Conservation (phyloP, 2,329 filamentous ascomycete species). For the Fusarium lateritium region DNA sequence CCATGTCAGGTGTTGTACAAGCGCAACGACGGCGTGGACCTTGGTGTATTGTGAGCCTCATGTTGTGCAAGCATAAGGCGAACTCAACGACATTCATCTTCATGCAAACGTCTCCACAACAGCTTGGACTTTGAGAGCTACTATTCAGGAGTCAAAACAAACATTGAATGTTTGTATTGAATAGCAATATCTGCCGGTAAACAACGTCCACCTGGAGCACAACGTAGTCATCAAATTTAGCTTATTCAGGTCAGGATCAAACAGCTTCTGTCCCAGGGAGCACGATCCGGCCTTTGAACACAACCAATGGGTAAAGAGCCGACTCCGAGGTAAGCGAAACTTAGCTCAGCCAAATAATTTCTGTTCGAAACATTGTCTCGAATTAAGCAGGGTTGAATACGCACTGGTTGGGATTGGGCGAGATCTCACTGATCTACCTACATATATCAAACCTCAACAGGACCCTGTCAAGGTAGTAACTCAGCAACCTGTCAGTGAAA, state of each 20-base stretch:
- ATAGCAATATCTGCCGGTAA: neutral
- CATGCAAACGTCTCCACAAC: constrained; percentile 3
- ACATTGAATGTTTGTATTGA: constrained; percentile 15
- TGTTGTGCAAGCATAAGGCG: constrained; percentile 11
- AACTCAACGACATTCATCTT: constrained; percentile 7
- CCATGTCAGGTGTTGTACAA: constrained; percentile 4
- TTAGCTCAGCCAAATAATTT: constrained; percentile 16
- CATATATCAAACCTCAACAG: constrained; percentile 8
- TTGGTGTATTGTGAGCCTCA: constrained; percentile 17
- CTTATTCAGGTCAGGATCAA: constrained; percentile 18
- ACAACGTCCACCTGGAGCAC: constrained; percentile 5
- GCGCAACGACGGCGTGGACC: constrained; percentile 6
- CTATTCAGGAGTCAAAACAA: neutral
- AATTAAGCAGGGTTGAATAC: constrained; percentile 13
- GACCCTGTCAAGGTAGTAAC: constrained; percentile 29
- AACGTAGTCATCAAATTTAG: constrained; percentile 10
- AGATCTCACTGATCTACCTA: constrained; percentile 2
- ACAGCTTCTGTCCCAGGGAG: constrained; percentile 9
- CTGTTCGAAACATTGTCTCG: constrained; percentile 24
- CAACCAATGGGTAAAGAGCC: constrained; percentile 7
- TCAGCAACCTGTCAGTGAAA: constrained; percentile 37
- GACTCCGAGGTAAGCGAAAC: constrained; percentile 13
- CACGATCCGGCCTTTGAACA: constrained; percentile 4
- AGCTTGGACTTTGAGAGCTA: neutral
- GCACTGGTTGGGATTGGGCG: constrained; percentile 11